Base-by-base conservation (phyloP, 192 early-diverging fungal species). In the Pilobolus umbonatus region DNA sequence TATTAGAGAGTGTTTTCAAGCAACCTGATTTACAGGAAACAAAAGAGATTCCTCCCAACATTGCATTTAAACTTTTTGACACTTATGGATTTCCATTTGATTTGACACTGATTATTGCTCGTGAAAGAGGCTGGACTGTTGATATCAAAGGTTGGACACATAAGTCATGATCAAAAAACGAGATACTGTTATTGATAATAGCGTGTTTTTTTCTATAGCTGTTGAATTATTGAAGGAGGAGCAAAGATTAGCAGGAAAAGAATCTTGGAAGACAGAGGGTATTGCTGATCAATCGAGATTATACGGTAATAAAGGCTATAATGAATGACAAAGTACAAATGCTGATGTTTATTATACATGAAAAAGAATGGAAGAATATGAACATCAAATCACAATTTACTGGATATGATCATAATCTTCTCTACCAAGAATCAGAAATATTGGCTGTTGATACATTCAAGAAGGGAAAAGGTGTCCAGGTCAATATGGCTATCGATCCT, bases 71-170 rank as follows among this genome's bases (percentile, higher is more conserved):
- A 38, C 48, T 84, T 3, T 84, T 80, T 28, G 77, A 79, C 36
- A 81, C 77, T 3, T 81, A 75, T 60, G 82, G 82, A 3, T 84
- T 84, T 53, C 82, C 82, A 1, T 54, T 84, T 21, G 82, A 84
- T 54, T 50, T 84, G 26, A 80, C 75, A 1, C 47, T 68, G 0
- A 61, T 77, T 60, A 81, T 84, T 57, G 77, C 77, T 15, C 49
- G 73, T 15, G 82, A 84, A 46, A 70, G 71, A 17, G 82, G 79
- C 4, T 84, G 82, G 82, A 65, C 58, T 15, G 74, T 84, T 5
- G 75, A 84, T 39, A 46, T 80, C 25, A 45, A 61, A 65, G 69
- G 69, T 71, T n/a, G 52, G 0, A 36, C 28, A 30, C 8, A 14
- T 15, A 15, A 10, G 8, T 49, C 9, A 30, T 24, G 47, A 21